Conservation (phyloP, 2,329 filamentous ascomycete species). For the Lomentospora prolificans region DNA sequence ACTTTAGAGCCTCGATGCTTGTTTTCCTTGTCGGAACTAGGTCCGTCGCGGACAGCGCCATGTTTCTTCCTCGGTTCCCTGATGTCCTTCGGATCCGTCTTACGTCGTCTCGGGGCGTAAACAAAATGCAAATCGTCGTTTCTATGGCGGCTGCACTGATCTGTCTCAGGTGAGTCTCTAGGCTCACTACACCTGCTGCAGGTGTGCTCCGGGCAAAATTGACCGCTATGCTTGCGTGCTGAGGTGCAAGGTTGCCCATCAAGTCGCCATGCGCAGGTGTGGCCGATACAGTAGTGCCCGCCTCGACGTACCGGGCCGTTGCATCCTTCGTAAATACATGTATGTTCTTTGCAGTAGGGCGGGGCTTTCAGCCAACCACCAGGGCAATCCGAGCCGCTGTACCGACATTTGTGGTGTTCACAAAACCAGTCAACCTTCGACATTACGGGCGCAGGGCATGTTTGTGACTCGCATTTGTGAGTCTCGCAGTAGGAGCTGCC, state of each 20-base stretch:
- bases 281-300: not conserved
- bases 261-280: not conserved
- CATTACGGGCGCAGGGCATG: not conserved
- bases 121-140: constrained; percentile 3
- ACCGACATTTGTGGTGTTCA: constrained; percentile 7
- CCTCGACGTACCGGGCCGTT: not conserved
- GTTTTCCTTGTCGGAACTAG: not conserved
- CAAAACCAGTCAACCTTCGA: constrained; percentile 8
- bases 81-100: not conserved
- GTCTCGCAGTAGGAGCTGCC: constrained; percentile 7
- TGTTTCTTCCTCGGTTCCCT: not conserved
- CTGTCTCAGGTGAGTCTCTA: not conserved
- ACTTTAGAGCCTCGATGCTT: not conserved
- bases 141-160: not conserved
- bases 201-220: not conserved
- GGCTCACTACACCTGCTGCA: not conserved
- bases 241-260: not conserved
- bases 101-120: not conserved
- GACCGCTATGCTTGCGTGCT: not conserved
- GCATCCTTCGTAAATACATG: not conserved
- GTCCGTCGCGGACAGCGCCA: not conserved
- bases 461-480: not conserved
- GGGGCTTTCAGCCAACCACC: not conserved
- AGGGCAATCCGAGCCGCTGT: not conserved
- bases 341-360: constrained; percentile 4